Percentiles rank a stretch among this genome's conserved stretches.
Conservation (phyloP, 1,139 yeast species). For the Debaryomyces psychrophilus region DNA sequence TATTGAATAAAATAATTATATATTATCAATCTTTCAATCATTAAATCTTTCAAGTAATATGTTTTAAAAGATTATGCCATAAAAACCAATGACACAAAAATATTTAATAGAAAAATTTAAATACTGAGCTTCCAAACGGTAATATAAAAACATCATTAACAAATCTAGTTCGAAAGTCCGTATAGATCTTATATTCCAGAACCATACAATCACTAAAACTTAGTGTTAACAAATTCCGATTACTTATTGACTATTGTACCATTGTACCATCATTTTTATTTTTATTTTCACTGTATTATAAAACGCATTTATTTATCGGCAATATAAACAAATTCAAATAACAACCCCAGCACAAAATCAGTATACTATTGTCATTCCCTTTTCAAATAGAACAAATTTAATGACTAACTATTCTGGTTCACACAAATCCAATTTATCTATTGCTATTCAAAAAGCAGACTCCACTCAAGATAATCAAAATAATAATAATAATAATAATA, state of each 20-base stretch:
- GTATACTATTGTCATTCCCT: conserved; percentile 1
- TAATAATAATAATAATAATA: not conserved
- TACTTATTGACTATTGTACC: not conserved
- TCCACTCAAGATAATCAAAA: conserved; percentile 19
- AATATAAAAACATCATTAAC: not conserved
- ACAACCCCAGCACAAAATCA: not conserved
- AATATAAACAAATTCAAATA: conserved; percentile 1
- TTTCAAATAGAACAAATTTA: conserved; percentile 10
- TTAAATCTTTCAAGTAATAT: no score
- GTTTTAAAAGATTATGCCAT: not conserved
- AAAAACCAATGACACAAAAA: conserved; percentile 8
- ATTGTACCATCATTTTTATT: conserved; percentile 2
- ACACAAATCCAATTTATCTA: conserved; percentile 47
- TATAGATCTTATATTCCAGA: not conserved
- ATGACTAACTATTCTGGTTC: conserved; percentile 35
- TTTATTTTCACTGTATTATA: conserved; percentile 7
- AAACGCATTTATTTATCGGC: conserved; percentile 1
- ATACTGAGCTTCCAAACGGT: not conserved
- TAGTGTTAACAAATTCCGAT: conserved; percentile 1
- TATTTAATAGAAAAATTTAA: not conserved
- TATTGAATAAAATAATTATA: not conserved
- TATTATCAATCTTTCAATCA: no score
- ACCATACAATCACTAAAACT: not conserved
- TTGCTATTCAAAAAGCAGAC: conserved; percentile 52
- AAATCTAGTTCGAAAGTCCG: not conserved